A percentile compares a stretch with the other conserved stretches of the same genome.
Evolutionary conservation across 345 rosid genomes (phyloP).

Genomic region (Aurinia saxatilis): DNA sequence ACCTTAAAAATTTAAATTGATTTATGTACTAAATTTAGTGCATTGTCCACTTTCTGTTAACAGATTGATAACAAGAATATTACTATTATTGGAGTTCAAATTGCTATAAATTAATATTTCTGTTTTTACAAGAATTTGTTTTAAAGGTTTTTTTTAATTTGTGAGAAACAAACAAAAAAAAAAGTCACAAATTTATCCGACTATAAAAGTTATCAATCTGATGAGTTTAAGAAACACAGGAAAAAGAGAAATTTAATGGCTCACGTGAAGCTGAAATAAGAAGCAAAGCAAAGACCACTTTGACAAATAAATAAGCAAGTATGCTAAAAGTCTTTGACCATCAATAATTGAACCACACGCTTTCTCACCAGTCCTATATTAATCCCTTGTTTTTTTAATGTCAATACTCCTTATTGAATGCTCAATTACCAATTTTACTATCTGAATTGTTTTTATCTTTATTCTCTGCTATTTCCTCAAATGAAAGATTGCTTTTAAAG

Average conservation of each 20-base stretch:
- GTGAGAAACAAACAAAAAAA: no score
- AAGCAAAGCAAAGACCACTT: constrained; percentile 29
- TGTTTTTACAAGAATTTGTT: no score
- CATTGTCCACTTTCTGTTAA: neutral
- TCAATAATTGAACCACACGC: constrained; percentile 26
- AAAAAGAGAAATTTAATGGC: constrained; percentile 8
- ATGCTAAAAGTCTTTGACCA: constrained; percentile 20
- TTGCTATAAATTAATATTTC: no score
- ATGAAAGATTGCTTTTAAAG: no score
- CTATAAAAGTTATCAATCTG: constrained; percentile 21
- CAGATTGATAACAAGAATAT: no score
- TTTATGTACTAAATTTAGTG: neutral
- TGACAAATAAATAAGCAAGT: constrained; percentile 26
- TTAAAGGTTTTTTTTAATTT: no score
- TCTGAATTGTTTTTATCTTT: no score
- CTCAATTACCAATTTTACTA: constrained; percentile 2
- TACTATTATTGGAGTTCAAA: no score
- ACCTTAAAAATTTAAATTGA: neutral
- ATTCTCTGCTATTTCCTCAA: no score
- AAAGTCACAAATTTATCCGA: no score
- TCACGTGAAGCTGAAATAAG: constrained; percentile 26
- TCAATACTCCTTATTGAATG: neutral
- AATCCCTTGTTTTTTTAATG: neutral
- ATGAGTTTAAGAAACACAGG: constrained; percentile 3
- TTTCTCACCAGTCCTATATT: neutral